Percentiles rank a stretch among this genome's conserved stretches.
phyloP scores from a whole-genome alignment of 345 rosid species.

The Cochlearia excelsa region DNA sequence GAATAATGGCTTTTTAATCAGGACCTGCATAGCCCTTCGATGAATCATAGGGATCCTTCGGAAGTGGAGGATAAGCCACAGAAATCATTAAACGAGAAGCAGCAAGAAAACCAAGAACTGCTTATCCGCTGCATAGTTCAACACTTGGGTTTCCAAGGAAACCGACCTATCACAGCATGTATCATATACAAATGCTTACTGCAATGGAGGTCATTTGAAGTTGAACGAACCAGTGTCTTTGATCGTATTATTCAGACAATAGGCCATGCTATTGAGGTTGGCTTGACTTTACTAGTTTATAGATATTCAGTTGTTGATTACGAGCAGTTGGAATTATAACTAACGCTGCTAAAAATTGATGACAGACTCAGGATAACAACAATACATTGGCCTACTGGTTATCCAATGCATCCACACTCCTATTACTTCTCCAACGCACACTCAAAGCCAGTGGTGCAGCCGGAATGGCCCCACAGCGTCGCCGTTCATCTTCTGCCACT shows the following conservation, averaged over 20 bases:
- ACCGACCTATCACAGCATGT: constrained; percentile 87
- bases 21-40: constrained; percentile 75
- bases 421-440: constrained; percentile 84
- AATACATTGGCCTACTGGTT: constrained; percentile 85
- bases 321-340: neutral
- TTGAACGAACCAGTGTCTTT: constrained; percentile 83
- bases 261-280: constrained; percentile 88
- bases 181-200: constrained; percentile 87
- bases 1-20: constrained; percentile 24
- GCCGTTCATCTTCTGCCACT: constrained; percentile 90
- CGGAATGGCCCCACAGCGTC: constrained; percentile 96
- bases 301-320: neutral
- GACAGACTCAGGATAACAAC: constrained; percentile 86
- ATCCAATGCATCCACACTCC: constrained; percentile 91
- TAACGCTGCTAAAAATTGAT: neutral
- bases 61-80: constrained; percentile 87
- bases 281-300: constrained; percentile 20
- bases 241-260: constrained; percentile 92
- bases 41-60: constrained; percentile 59
- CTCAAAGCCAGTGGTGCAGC: constrained; percentile 95
- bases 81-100: constrained; percentile 85
- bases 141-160: constrained; percentile 73
- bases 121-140: constrained; percentile 91
- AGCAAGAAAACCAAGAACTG: constrained; percentile 93
- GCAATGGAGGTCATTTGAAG: constrained; percentile 98